Evolutionary conservation across 1,284 basidiomycete species (phyloP).

Genomic region (Fomitopsis palustris): DNA sequence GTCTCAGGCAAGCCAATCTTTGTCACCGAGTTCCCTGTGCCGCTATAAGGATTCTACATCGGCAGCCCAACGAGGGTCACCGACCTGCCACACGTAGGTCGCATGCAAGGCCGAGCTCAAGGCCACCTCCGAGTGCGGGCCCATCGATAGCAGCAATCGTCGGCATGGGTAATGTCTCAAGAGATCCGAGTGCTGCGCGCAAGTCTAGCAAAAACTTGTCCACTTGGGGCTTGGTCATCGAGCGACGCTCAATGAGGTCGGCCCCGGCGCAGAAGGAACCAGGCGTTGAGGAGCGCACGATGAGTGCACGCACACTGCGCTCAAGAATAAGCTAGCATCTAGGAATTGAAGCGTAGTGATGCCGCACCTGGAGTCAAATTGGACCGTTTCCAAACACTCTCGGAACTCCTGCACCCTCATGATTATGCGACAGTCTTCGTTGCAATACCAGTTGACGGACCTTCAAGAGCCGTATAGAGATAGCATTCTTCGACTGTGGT

Average conservation of each 20-base stretch:
- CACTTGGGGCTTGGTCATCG: constrained; percentile 77
- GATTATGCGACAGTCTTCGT: neutral
- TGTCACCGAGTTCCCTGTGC: constrained; percentile 51
- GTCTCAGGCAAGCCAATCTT: constrained; percentile 86
- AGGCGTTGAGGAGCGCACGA: constrained; percentile 70
- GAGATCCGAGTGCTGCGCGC: constrained; percentile 65
- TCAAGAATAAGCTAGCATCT: too few relatives aligned
- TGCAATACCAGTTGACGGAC: constrained; percentile 29
- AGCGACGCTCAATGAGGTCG: constrained; percentile 82
- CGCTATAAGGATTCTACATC: neutral
- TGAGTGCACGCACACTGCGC: constrained; percentile 68
- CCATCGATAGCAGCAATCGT: constrained; percentile 93
- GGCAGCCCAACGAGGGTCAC: constrained; percentile 2
- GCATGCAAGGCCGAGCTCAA: constrained; percentile 85
- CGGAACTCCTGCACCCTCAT: constrained; percentile 57
- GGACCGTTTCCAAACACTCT: constrained; percentile 65
- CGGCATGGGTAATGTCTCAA: constrained; percentile 82
- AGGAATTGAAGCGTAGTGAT: too few relatives aligned
- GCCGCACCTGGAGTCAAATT: constrained; percentile 61
- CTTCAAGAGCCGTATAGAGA: constrained; percentile 72
- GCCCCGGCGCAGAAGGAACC: constrained; percentile 93
- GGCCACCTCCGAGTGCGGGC: constrained; percentile 87
- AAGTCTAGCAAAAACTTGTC: constrained; percentile 78
- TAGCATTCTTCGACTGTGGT: constrained; percentile 86
- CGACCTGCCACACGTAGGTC: constrained; percentile 85